Percentiles rank a stretch among this genome's conserved stretches.
Evolutionary conservation across 768 basidiomycete genomes (phyloP).

Genomic region (Pilatotrama ljubarskyi): DNA sequence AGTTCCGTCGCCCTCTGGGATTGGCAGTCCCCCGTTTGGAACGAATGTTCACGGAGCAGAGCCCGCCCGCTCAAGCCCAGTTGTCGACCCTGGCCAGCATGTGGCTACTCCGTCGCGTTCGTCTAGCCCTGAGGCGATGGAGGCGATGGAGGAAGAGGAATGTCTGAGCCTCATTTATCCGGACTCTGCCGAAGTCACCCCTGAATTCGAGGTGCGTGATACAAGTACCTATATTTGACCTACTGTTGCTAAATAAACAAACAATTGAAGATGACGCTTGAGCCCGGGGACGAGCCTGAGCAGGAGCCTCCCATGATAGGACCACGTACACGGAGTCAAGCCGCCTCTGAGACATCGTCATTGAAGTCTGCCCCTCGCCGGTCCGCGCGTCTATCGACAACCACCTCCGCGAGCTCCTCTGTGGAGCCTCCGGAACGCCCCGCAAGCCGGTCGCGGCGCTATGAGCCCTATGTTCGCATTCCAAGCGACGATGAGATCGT

Average conservation of each 20-base stretch:
- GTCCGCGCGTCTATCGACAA: conserved; percentile 16
- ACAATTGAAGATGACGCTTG: neutral
- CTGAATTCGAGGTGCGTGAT: conserved; percentile 14
- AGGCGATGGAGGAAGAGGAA: conserved; percentile 13
- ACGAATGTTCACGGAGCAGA: neutral
- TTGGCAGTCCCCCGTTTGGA: neutral
- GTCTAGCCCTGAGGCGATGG: conserved; percentile 4
- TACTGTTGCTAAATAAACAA: neutral
- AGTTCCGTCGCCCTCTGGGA: neutral
- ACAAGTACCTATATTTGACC: neutral
- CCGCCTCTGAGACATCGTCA: conserved; percentile 4
- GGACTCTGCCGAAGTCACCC: conserved; percentile 1
- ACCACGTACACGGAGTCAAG: conserved; percentile 7
- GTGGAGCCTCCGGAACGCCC: conserved; percentile 14
- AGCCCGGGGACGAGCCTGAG: neutral
- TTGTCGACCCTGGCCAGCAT: neutral
- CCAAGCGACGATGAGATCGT: conserved; percentile 7
- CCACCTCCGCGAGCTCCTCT: conserved; percentile 19
- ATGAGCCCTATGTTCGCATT: conserved; percentile 2
- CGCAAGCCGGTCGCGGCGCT: neutral
- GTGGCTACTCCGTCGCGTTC: neutral
- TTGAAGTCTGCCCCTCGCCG: conserved; percentile 6
- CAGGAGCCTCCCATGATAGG: neutral
- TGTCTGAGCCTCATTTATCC: conserved; percentile 12
- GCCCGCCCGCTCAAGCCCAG: neutral